Evolutionary conservation across 1,284 basidiomycete genomes (phyloP).

Genomic region (Coniferiporia sulphurascens): DNA sequence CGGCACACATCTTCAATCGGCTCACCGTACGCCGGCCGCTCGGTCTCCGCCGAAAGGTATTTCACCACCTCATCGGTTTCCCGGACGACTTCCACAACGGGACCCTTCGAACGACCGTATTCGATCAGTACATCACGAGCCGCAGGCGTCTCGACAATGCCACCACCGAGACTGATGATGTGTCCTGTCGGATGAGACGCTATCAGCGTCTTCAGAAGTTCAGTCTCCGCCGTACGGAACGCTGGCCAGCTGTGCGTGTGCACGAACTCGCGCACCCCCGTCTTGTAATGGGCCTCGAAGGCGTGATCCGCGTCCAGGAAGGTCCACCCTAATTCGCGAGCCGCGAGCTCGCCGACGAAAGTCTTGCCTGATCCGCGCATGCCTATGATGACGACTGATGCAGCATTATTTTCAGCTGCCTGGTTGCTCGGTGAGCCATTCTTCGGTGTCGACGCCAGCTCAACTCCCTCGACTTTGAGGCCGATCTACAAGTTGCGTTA

Average conservation of each 20-base stretch:
- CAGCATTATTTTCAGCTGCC: constrained; percentile 41
- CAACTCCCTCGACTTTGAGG: constrained; percentile 82
- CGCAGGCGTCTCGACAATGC: constrained; percentile 84
- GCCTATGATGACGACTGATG: constrained; percentile 84
- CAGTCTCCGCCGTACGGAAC: constrained; percentile 64
- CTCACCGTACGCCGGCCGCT: constrained; percentile 85
- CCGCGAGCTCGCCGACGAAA: constrained; percentile 79
- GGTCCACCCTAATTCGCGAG: constrained; percentile 67
- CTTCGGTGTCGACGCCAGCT: constrained; percentile 45
- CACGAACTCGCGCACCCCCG: constrained; percentile 75
- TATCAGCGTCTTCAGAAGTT: constrained; percentile 59
- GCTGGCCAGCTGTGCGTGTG: constrained; percentile 70
- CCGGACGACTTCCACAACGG: constrained; percentile 70
- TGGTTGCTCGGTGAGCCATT: constrained; percentile 28
- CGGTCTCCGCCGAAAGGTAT: constrained; percentile 76
- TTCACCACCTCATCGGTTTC: constrained; percentile 67
- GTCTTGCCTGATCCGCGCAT: constrained; percentile 99
- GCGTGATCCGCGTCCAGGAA: constrained; percentile 87
- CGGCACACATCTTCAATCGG: constrained; percentile 78
- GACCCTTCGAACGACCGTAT: constrained; percentile 57
- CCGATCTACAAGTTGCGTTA: constrained; percentile 61
- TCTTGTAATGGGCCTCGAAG: constrained; percentile 65
- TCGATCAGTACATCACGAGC: constrained; percentile 68
- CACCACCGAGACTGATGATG: constrained; percentile 91
- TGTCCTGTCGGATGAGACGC: constrained; percentile 53